Evolutionary conservation across 345 rosid species (phyloP).

Genomic region (Citrus hindsii): DNA sequence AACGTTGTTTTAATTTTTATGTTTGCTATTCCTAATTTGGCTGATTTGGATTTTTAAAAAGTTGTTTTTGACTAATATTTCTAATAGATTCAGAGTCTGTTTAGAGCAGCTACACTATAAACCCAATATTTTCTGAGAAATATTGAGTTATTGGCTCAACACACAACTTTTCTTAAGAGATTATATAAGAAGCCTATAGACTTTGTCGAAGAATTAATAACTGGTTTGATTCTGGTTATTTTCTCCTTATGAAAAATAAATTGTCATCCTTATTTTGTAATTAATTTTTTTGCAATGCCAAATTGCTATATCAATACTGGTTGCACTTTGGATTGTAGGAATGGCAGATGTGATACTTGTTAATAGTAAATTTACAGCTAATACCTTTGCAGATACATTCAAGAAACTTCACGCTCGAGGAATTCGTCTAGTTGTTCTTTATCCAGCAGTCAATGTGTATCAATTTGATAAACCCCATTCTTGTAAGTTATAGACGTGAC

Average conservation of each 20-base stretch:
- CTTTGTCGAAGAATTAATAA: slow-evolving; percentile 72
- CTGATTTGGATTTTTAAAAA: too few species aligned
- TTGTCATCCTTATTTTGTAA: background rate
- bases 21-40: too few species aligned
- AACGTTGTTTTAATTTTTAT: too few species aligned
- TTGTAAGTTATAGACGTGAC: too few species aligned
- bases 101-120: too few species aligned
- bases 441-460: slow-evolving; percentile 80
- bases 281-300: background rate
- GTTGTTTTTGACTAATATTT: too few species aligned
- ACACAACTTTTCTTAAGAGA: slow-evolving; percentile 67
- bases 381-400: slow-evolving; percentile 80
- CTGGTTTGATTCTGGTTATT: slow-evolving; percentile 39
- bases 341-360: slow-evolving; percentile 90
- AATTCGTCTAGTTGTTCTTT: slow-evolving; percentile 68
- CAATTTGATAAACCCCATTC: slow-evolving; percentile 41
- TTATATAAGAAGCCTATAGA: slow-evolving; percentile 84
- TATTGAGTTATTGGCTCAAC: slow-evolving; percentile 59
- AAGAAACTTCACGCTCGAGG: slow-evolving; percentile 67
- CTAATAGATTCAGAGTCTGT: too few species aligned
- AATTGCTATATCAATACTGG: background rate
- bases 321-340: slow-evolving; percentile 40
- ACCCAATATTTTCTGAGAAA: too few species aligned
- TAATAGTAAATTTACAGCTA: slow-evolving; percentile 81
- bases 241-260: background rate